Evolutionary conservation across 129 eudicot genomes (phyloP).

Genomic region (Artemisia argyi): DNA sequence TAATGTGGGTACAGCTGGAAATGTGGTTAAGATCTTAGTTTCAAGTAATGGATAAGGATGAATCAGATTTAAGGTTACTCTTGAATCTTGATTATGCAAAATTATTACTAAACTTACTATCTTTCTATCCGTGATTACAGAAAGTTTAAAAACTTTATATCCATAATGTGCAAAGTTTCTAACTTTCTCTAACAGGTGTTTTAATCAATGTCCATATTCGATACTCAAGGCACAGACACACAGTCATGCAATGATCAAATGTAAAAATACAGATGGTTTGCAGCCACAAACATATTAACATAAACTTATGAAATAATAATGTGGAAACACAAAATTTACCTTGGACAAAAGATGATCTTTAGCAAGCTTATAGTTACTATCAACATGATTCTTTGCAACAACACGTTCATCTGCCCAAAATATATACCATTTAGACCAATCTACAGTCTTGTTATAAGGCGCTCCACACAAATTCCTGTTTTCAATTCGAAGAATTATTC

Average conservation of each 20-base stretch:
- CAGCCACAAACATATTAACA: neutral
- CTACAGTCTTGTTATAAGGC: conserved; percentile 83
- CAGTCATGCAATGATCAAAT: neutral
- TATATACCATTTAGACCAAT: conserved; percentile 91
- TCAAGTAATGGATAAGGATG: conserved; percentile 37
- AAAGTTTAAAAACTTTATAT: conserved; percentile 9
- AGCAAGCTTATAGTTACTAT: conserved; percentile 89
- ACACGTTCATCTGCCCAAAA: conserved; percentile 97
- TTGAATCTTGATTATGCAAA: neutral
- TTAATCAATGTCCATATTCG: no score
- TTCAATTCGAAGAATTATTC: conserved; percentile 25
- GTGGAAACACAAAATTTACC: conserved; percentile 40
- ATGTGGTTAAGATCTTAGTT: conserved; percentile 30
- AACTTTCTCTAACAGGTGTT: neutral
- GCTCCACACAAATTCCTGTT: conserved; percentile 83
- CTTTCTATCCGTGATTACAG: conserved; percentile 7
- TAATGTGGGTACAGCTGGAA: conserved; percentile 34
- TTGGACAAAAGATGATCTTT: conserved; percentile 76
- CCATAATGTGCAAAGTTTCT: neutral
- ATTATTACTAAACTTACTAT: neutral
- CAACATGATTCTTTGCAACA: conserved; percentile 75
- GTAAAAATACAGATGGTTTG: no score
- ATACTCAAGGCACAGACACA: neutral
- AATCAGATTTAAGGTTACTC: conserved; percentile 8
- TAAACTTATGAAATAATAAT: neutral